Evolutionary conservation across 2,329 filamentous ascomycete genomes (phyloP).

Genomic region (Lachnum nothofagi): DNA sequence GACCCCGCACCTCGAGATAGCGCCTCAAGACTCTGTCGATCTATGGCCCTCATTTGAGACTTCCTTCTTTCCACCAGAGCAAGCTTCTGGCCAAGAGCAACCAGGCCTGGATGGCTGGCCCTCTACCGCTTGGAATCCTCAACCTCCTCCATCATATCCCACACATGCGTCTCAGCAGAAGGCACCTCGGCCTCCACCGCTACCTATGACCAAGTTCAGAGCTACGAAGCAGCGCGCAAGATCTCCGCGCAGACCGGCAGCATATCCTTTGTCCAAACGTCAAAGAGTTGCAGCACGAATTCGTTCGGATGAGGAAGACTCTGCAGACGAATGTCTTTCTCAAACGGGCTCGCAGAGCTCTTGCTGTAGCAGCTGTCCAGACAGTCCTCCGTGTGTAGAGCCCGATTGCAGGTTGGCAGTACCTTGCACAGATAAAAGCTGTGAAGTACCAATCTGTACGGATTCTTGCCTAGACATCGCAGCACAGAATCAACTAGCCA

Average conservation of each 20-base stretch:
- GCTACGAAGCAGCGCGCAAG: background rate
- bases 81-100: background rate
- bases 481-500: conserved; percentile 11
- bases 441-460: conserved; percentile 20
- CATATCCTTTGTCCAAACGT: conserved; percentile 8
- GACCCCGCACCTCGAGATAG: background rate
- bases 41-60: background rate
- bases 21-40: background rate
- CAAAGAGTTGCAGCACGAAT: conserved; percentile 2
- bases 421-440: conserved; percentile 18
- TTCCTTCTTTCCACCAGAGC: background rate
- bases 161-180: background rate
- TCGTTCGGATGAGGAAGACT: background rate
- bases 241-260: background rate
- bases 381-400: conserved; percentile 12
- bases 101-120: background rate
- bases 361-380: conserved; percentile 24
- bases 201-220: background rate
- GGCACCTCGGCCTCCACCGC: background rate
- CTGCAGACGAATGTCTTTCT: conserved; percentile 7
- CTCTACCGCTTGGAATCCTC: background rate
- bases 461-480: conserved; percentile 17
- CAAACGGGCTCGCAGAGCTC: conserved; percentile 16
- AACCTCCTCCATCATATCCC: background rate
- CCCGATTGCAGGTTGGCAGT: conserved; percentile 13